Base-by-base conservation (phyloP, 2,329 filamentous ascomycete species). In the Diaporthe sp. region DNA sequence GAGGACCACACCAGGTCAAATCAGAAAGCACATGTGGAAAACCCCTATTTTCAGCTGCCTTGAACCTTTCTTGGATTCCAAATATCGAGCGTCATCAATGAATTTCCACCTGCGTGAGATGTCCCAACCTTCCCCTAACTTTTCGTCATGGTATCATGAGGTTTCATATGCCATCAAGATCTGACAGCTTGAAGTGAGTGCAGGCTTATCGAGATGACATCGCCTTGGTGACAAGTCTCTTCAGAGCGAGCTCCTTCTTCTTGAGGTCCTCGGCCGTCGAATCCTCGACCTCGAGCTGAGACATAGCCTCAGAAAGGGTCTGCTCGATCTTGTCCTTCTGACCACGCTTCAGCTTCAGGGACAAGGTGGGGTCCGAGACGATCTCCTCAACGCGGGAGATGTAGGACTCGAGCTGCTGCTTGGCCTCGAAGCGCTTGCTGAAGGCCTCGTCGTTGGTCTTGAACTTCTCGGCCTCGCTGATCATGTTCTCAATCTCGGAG, bases 301-400 rank as follows among this genome's bases (percentile, higher is more conserved):
- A 94, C 97, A 99, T 98, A 81, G 97, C 97, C 82, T 99, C 97
- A 86, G 93, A 96, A 81, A 99, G 94, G 80, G 95, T 94, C 84
- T 94, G 93, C 92, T 99, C 97, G 80, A 99, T 98, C 94, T 98
- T 98, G 88, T 98, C 96, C 94, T 98, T 98, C 91, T 97, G 96
- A 86, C 95, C 95, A 82, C 96, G 95, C 95, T 98, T 98, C 85
- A 99, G 91, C 92, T 97, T 98, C 84, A 98, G 91, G 78, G 95
- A 97, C 88, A 98, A 93, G 60, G 93, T 95, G 76, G 97, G 97
- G 90, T 99, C 97, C 60, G 95, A 97, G 85, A 98, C 92, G 82
- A 99, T 98, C 90, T 99, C 97, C 92, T 99, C 97, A 78, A 98
- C 96, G 84, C 96, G 95, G 85, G 94, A 93, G 86, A 99, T 98